Percentiles rank a stretch among this genome's conserved stretches.
These are phyloP conservation scores for Primulina tabacum DNA, from an alignment of 257 asterid genomes.

Conservation along the genomic window DNA sequence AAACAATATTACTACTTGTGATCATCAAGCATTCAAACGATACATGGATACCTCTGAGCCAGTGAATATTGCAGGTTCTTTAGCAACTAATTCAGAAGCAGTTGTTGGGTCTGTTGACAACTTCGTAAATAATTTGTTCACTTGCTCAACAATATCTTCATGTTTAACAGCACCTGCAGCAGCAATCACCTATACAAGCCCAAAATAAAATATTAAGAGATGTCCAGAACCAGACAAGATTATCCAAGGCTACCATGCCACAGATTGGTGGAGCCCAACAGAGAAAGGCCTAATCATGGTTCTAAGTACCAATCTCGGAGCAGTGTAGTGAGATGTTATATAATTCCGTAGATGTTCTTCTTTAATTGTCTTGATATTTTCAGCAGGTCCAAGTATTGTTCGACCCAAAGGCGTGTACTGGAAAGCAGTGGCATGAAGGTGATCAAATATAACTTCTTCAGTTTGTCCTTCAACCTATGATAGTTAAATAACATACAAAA, in stretches of 20 bases:
- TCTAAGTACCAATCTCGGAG: conserved; percentile 63
- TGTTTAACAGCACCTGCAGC: conserved; percentile 90
- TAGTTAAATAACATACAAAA: conserved; percentile 11
- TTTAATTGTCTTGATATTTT: conserved; percentile 57
- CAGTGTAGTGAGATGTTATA: conserved; percentile 70
- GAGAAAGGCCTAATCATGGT: neutral
- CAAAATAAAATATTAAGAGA: conserved; percentile 1
- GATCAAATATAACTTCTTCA: conserved; percentile 89
- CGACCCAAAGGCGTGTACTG: conserved; percentile 81
- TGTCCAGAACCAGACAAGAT: conserved; percentile 15
- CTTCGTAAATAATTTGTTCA: conserved; percentile 59
- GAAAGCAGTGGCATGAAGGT: conserved; percentile 87
- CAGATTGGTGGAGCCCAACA: neutral
- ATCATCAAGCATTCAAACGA: conserved; percentile 14
- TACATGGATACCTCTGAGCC: conserved; percentile 75
- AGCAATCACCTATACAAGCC: conserved; percentile 56
- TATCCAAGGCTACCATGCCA: neutral
- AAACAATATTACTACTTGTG: conserved; percentile 15
- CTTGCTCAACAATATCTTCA: conserved; percentile 78
- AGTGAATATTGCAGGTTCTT: conserved; percentile 73
- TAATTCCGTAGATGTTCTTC: conserved; percentile 51
- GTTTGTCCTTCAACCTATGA: conserved; percentile 76
- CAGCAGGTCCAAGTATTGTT: conserved; percentile 87
- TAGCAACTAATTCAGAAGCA: conserved; percentile 59
- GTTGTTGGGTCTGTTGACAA: conserved; percentile 57